Conservation (phyloP, 257 asterid genomes). For the Ajuga chamaepitys region DNA sequence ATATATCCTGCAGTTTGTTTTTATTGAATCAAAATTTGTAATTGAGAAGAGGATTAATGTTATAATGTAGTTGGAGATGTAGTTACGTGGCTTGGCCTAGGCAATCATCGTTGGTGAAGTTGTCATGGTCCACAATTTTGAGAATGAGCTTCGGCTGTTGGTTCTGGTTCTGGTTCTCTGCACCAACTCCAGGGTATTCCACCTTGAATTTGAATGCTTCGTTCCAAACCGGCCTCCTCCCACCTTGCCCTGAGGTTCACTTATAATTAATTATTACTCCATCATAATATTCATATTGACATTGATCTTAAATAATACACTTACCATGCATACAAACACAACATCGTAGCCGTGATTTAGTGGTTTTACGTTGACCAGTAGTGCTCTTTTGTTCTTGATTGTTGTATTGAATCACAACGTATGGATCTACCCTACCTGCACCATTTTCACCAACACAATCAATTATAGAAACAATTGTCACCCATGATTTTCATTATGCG, state of each 20-base stretch:
- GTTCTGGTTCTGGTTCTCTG: constrained; percentile 12
- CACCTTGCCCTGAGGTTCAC: constrained; percentile 28
- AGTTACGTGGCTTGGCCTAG: constrained; percentile 61
- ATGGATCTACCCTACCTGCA: constrained; percentile 41
- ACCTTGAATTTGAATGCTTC: constrained; percentile 53
- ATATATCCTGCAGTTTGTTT: constrained; percentile 33
- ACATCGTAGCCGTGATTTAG: background rate
- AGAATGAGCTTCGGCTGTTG: constrained; percentile 46
- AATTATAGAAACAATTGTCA: background rate
- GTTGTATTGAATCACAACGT: constrained; percentile 32
- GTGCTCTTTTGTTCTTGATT: constrained; percentile 28
- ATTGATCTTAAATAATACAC: no score
- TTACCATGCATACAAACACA: constrained; percentile 15
- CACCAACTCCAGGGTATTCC: constrained; percentile 30
- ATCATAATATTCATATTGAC: no score
- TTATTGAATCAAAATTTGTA: no score
- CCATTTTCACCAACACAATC: background rate
- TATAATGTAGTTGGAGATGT: background rate
- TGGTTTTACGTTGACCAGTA: constrained; percentile 3
- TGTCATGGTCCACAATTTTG: constrained; percentile 63
- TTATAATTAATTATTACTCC: background rate
- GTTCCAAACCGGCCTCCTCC: constrained; percentile 45
- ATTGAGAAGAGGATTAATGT: no score
- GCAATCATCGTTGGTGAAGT: constrained; percentile 44
- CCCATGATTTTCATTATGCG: no score